Evolutionary conservation across 163 green algal species (phyloP).

Genomic region (Trebouxiophyceae sp.): DNA sequence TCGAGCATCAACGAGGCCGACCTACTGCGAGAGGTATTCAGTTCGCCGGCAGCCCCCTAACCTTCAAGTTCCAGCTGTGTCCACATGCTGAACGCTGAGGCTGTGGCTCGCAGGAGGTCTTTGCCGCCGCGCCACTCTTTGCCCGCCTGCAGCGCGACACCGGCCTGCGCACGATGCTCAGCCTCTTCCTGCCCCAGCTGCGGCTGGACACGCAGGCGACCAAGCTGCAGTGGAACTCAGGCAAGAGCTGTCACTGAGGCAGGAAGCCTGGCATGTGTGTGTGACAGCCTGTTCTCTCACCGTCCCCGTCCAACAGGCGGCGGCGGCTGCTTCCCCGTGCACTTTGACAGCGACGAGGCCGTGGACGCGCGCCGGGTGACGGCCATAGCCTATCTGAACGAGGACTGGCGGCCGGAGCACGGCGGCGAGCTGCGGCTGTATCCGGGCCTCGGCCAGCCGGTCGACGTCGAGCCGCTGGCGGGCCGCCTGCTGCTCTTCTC

Average conservation of each 20-base stretch:
- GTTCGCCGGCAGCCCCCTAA: background rate
- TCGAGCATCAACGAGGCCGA: slow-evolving; percentile 55
- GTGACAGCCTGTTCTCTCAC: background rate
- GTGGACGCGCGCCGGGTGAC: slow-evolving; percentile 60
- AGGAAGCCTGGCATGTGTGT: background rate
- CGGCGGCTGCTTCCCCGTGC: slow-evolving; percentile 65
- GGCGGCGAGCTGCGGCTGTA: slow-evolving; percentile 67
- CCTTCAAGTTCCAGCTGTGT: background rate
- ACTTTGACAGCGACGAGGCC: slow-evolving; percentile 61
- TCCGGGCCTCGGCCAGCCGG: slow-evolving; percentile 45
- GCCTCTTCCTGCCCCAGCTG: slow-evolving; percentile 40
- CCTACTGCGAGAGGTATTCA: slow-evolving; percentile 35
- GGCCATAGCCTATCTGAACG: slow-evolving; percentile 73
- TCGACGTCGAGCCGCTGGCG: slow-evolving; percentile 50
- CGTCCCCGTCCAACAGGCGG: background rate
- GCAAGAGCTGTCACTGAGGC: slow-evolving; percentile 5
- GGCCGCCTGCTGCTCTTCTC: slow-evolving; percentile 70
- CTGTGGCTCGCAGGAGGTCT: slow-evolving; percentile 10
- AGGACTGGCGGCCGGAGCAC: slow-evolving; percentile 39
- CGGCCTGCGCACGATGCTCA: slow-evolving; percentile 48
- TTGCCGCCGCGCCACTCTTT: slow-evolving; percentile 20
- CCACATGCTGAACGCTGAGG: background rate
- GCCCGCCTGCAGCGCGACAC: slow-evolving; percentile 28
- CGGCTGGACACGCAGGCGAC: slow-evolving; percentile 50
- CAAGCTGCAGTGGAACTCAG: slow-evolving; percentile 72